A percentile compares a stretch with the other conserved stretches of the same genome.
Conservation (phyloP, 2,329 filamentous ascomycete genomes). For the Pseudohalonectria lignicola region DNA sequence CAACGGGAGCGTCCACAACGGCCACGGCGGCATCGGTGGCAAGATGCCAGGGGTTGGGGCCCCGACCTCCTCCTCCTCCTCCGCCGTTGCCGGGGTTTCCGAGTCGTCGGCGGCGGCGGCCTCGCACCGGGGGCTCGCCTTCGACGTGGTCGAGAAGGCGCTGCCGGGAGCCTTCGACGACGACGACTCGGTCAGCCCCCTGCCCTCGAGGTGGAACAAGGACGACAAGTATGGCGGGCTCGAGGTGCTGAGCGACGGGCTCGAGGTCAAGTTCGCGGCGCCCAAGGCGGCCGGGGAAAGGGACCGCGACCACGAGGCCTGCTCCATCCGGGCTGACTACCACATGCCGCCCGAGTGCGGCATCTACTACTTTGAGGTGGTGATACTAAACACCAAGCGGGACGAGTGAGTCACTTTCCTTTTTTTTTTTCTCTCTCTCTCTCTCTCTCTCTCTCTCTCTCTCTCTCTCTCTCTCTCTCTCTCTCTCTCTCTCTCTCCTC, state of each 20-base stretch:
- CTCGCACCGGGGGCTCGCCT: conserved; percentile 65
- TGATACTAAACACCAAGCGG: conserved; percentile 35
- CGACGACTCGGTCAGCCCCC: conserved; percentile 46
- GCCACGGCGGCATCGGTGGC: conserved; percentile 19
- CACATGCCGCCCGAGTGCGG: conserved; percentile 83
- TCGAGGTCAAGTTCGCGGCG: conserved; percentile 52
- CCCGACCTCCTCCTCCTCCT: not conserved
- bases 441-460: not conserved
- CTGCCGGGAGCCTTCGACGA: conserved; percentile 40
- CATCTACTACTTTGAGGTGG: conserved; percentile 85
- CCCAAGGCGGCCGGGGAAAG: conserved; percentile 31
- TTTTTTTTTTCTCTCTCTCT: not conserved
- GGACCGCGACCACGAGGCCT: conserved; percentile 56
- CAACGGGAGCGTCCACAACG: conserved; percentile 14
- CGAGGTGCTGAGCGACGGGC: conserved; percentile 63
- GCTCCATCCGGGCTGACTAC: conserved; percentile 70
- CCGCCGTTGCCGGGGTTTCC: not conserved
- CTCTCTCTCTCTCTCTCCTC: conserved; percentile 4
- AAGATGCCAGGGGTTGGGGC: conserved; percentile 20
- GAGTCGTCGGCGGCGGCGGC: conserved; percentile 25
- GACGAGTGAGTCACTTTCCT: conserved; percentile 37
- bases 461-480: conserved; percentile 1
- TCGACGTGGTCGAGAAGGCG: conserved; percentile 73
- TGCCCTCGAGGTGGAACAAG: conserved; percentile 77
- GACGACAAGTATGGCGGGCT: conserved; percentile 63